Conservation (phyloP, 1,284 basidiomycete genomes). For the Fistulinella staudtii region DNA sequence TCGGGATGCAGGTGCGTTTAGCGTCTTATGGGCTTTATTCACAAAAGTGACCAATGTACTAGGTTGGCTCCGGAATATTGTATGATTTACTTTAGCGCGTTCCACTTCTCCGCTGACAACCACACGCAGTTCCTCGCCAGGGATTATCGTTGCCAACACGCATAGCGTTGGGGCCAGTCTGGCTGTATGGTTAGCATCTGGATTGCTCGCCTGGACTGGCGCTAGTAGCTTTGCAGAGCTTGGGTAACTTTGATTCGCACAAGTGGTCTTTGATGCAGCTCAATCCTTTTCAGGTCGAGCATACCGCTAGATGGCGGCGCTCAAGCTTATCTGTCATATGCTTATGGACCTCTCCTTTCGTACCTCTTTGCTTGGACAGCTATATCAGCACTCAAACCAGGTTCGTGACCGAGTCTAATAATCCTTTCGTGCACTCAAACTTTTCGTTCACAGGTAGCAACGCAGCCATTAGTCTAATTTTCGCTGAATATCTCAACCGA, state of each 20-base stretch:
- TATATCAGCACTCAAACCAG: constrained; percentile 85
- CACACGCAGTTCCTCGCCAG: constrained; percentile 72
- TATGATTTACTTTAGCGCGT: constrained; percentile 35
- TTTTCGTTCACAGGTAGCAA: constrained; percentile 47
- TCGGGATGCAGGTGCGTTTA: constrained; percentile 65
- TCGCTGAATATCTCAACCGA: constrained; percentile 85
- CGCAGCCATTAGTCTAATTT: constrained; percentile 70
- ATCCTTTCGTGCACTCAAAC: constrained; percentile 1
- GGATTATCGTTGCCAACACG: constrained; percentile 85
- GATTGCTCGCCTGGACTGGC: constrained; percentile 88
- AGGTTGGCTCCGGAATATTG: constrained; percentile 94
- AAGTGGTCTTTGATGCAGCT: not conserved
- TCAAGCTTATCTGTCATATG: constrained; percentile 87
- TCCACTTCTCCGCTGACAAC: constrained; percentile 1
- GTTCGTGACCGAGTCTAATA: constrained; percentile 29
- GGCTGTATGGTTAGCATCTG: constrained; percentile 74
- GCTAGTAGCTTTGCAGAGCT: constrained; percentile 90
- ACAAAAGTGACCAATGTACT: too few relatives aligned
- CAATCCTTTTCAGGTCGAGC: constrained; percentile 23
- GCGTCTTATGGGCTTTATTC: too few relatives aligned
- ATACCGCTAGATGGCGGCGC: constrained; percentile 89
- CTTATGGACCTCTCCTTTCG: constrained; percentile 83
- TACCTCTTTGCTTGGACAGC: constrained; percentile 89
- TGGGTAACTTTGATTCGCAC: constrained; percentile 47
- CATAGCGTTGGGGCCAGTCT: constrained; percentile 84